A percentile compares a stretch with the other conserved stretches of the same genome.
These are phyloP conservation scores for Candida multigemmis DNA, from an alignment of 805 yeast species.

Conservation along the genomic window DNA sequence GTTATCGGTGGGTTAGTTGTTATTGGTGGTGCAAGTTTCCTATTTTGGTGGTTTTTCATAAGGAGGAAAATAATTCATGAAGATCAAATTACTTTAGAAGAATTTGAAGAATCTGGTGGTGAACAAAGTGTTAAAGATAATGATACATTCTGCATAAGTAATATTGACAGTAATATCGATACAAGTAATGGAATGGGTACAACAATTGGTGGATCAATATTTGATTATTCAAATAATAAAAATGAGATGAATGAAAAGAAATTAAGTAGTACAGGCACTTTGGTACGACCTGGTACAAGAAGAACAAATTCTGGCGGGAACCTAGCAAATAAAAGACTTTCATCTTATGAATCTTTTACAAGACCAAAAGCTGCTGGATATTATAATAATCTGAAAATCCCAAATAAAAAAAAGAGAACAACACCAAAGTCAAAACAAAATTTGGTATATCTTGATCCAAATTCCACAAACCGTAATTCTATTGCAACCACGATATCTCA, in stretches of 20 bases:
- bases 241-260: no score
- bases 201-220: no score
- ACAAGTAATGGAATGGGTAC: no score
- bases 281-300: conserved; percentile 2
- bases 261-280: conserved; percentile 1
- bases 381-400: no score
- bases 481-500: conserved; percentile 55
- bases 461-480: conserved; percentile 18
- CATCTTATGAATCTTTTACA: conserved; percentile 36
- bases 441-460: conserved; percentile 11
- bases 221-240: no score
- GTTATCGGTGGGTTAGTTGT: conserved; percentile 27
- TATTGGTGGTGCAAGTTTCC: conserved; percentile 14
- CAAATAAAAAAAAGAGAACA: no score
- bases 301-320: conserved; percentile 2
- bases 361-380: conserved; percentile 27
- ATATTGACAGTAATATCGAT: conserved; percentile 8
- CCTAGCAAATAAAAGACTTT: conserved; percentile 15
- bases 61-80: conserved; percentile 27
- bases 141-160: conserved; percentile 8
- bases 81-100: conserved; percentile 19
- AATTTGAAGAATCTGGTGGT: conserved; percentile 15
- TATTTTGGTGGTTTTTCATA: conserved; percentile 17
- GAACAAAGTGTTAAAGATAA: conserved; percentile 8
- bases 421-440: conserved; percentile 1